Base-by-base conservation (phyloP, 78 protist genomes). In the Polysphondylium violaceum region DNA sequence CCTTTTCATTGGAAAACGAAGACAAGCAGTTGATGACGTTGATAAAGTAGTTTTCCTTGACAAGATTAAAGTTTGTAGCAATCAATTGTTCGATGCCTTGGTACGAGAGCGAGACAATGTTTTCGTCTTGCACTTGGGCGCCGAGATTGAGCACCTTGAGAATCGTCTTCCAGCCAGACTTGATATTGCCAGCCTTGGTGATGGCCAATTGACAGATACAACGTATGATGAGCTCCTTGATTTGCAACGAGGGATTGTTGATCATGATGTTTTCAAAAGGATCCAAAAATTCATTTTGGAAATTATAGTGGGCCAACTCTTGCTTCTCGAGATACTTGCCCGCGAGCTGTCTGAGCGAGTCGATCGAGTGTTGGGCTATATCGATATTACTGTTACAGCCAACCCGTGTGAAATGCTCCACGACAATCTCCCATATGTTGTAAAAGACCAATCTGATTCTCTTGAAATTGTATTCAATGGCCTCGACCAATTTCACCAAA, bases 311-410 rank as follows among this genome's bases (percentile, higher is more conserved):
- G 9, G 97, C 90, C 63, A 98, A 86, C 74, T 98, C 99, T 6
- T 78, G 93, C 56, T 93, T 87, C 53, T 97, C 99, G 31, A 99
- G 75, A 79, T 98, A 98, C 77, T 97, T 96, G 73, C 89, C 56
- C 6, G 99, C 90, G 44, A 99, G 97, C 86, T 99, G 99, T n/a
- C 98, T 83, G 41, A 98, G 77, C 3, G 98, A 91, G 88, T 99
- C 99, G 25, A 99, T 79, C 14, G 99, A 97, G 51, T 95, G 96
- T 87, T 95, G 87, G 6, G 98, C 85, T 0, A 98, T 92, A 31
- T 61, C 55, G 58, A 21, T 65, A 63, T 94, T 87, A 29, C 47
- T 31, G 69, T 88, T 75, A 81, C 90, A 78, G 6, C 98, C 99
- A 44, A 95, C 93, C 69, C 47, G 55, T 17, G 74, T 90, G 23